Conservation (phyloP, 75 land plant genomes). For the Isoetes taiwanensis region DNA sequence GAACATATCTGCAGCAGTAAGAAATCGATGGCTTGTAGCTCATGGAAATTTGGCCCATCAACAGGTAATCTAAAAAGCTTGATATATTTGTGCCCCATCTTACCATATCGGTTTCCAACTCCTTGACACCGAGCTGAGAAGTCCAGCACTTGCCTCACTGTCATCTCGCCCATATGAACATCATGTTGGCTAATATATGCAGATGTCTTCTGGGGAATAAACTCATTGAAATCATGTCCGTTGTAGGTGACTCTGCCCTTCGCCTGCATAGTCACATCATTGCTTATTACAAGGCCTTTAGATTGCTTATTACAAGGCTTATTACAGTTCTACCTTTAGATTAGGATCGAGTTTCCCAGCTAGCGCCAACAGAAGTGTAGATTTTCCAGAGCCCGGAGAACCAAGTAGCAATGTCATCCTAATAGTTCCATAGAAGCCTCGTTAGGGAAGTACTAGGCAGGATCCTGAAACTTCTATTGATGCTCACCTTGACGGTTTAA, state of each 20-base stretch:
- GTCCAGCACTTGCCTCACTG: neutral
- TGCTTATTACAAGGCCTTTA: neutral
- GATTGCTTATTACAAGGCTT: neutral
- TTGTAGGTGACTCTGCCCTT: neutral
- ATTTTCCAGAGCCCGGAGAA: constrained; percentile 15
- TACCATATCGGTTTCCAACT: neutral
- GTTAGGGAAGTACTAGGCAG: neutral
- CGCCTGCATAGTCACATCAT: neutral
- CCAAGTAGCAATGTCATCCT: constrained; percentile 16
- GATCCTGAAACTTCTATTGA: neutral
- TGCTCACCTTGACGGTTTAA: constrained; percentile 38
- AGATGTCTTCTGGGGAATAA: constrained; percentile 2
- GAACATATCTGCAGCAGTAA: no score
- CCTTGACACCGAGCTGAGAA: constrained; percentile 5
- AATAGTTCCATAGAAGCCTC: neutral
- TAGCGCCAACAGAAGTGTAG: constrained; percentile 9
- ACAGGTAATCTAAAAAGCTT: no score
- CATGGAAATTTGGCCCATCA: no score
- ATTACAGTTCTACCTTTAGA: constrained; percentile 9
- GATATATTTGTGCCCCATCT: no score
- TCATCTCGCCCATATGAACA: constrained; percentile 1
- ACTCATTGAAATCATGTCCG: neutral
- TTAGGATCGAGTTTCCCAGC: constrained; percentile 9
- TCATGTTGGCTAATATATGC: constrained; percentile 8
- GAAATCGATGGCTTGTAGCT: no score